Percentiles rank a stretch among this genome's conserved stretches.
Evolutionary conservation across 208 protist species (phyloP).

Genomic region (Trypanosomatidae sp.): DNA sequence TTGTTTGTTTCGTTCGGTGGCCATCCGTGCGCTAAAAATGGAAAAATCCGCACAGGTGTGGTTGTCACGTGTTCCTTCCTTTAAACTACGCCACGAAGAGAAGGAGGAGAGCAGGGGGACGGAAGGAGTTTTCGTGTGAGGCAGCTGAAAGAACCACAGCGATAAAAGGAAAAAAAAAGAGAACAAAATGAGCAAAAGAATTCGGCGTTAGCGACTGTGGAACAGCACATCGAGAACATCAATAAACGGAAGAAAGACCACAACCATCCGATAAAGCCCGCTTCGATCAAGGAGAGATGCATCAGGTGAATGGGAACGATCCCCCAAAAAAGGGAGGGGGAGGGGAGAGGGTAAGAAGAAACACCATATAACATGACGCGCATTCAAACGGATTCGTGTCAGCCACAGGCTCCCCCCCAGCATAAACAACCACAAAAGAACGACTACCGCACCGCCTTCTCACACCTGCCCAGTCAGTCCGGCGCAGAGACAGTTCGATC

Average conservation of each 20-base stretch:
- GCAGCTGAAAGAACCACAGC: background rate
- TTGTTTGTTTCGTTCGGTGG: background rate
- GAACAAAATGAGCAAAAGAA: background rate
- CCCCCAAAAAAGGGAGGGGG: no score
- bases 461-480: background rate
- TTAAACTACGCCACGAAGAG: background rate
- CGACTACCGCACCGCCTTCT: background rate
- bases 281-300: background rate
- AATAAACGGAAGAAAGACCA: background rate
- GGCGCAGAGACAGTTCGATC: conserved; percentile 22
- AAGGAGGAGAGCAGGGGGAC: no score
- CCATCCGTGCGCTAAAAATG: background rate
- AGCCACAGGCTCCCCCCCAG: background rate
- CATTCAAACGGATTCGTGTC: background rate
- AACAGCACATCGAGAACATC: background rate
- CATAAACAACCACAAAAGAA: background rate
- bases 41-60: background rate
- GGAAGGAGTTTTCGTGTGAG: background rate
- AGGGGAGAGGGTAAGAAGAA: background rate
- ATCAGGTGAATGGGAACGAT: background rate
- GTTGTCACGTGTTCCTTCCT: background rate
- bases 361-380: background rate
- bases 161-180: background rate
- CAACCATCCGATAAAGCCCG: background rate
- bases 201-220: background rate